Evolutionary conservation across 352 stramenopile genomes (phyloP).

Genomic region (Achlya hypogyna): DNA sequence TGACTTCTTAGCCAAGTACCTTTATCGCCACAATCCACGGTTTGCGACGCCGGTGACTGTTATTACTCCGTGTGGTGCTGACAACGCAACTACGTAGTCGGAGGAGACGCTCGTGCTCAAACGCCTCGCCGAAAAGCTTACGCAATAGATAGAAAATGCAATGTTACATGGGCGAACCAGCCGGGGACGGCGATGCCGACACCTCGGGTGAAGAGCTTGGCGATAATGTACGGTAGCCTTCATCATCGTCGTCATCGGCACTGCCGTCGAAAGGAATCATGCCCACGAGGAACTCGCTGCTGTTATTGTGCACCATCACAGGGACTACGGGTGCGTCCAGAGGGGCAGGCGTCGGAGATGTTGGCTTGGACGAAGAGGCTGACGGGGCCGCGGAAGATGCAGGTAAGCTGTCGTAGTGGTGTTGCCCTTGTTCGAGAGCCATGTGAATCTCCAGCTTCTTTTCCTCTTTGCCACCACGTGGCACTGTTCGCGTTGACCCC

Average conservation of each 20-base stretch:
- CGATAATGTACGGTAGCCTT: slow-evolving; percentile 19
- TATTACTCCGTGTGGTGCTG: not conserved
- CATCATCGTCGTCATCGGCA: slow-evolving; percentile 17
- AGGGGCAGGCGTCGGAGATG: too few relatives aligned
- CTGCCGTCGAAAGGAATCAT: slow-evolving; percentile 1
- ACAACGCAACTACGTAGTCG: not conserved
- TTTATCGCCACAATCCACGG: slow-evolving; percentile 56
- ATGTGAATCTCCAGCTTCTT: slow-evolving; percentile 8
- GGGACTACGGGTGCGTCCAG: too few relatives aligned
- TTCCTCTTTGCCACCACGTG: slow-evolving; percentile 2
- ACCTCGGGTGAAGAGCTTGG: slow-evolving; percentile 9
- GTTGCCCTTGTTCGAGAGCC: not conserved
- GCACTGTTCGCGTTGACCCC: not conserved
- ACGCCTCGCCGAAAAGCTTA: slow-evolving; percentile 13
- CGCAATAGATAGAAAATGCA: slow-evolving; percentile 3
- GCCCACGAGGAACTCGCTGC: not conserved
- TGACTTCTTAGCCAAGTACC: slow-evolving; percentile 54
- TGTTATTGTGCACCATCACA: not conserved
- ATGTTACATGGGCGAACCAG: slow-evolving; percentile 8
- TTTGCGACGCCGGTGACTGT: slow-evolving; percentile 37
- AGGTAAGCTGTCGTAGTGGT: not conserved
- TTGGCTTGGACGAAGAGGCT: not conserved
- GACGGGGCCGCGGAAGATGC: not conserved
- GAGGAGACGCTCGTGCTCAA: slow-evolving; percentile 13
- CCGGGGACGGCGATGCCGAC: slow-evolving; percentile 13